A percentile compares a stretch with the other conserved stretches of the same genome.
phyloP scores from a whole-genome alignment of 208 protist species.

The Crithidia sp. region DNA sequence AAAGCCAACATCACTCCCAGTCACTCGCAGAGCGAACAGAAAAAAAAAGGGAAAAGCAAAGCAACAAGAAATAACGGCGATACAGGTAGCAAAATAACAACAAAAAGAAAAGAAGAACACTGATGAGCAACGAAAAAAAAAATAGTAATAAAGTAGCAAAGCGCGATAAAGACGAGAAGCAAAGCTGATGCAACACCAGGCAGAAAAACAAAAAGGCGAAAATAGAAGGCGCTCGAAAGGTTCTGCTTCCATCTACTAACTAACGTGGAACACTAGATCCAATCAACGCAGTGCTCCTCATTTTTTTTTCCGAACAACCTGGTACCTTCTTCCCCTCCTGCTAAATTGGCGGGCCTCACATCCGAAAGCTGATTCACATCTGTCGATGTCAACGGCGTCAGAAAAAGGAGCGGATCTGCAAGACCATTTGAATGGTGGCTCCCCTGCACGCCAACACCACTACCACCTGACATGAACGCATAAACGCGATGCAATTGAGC shows the following conservation, averaged over 20 bases:
- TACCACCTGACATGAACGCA: too few species aligned
- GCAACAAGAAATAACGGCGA: constrained; percentile 1
- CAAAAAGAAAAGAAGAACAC: constrained; percentile 12
- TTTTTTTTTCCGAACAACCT: not conserved
- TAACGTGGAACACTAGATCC: not conserved
- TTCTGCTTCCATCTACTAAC: too few species aligned
- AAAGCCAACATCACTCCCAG: not conserved
- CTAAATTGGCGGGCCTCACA: too few species aligned
- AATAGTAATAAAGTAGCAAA: not conserved
- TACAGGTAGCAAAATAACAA: not conserved
- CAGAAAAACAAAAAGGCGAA: not conserved
- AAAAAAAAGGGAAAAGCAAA: constrained; percentile 9
- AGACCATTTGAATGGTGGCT: too few species aligned
- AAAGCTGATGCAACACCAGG: not conserved
- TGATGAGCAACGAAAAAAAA: not conserved
- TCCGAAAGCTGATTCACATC: too few species aligned
- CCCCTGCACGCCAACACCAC: too few species aligned
- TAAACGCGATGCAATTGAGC: too few species aligned
- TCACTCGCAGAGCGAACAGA: not conserved
- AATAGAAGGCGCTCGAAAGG: too few species aligned
- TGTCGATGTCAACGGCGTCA: too few species aligned
- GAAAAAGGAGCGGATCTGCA: too few species aligned
- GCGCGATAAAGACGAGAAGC: not conserved
- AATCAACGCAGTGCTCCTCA: not conserved
- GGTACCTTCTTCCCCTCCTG: too few species aligned